phyloP scores from a whole-genome alignment of 2,329 filamentous ascomycete genomes.

The Fusarium euwallaceae region DNA sequence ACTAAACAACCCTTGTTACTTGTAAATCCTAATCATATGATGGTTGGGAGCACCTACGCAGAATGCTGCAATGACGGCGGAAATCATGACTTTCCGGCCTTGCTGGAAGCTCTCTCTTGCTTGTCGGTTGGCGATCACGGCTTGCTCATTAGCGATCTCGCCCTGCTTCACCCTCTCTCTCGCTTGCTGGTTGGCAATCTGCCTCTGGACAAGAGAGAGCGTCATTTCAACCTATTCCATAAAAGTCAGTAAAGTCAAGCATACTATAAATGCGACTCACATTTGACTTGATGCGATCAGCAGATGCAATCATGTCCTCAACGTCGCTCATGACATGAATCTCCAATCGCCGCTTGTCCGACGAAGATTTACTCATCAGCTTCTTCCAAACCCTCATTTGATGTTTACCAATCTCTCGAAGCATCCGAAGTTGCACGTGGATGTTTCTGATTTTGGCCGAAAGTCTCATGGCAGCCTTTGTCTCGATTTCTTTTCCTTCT shows the following conservation, averaged over 20 bases:
- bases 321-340: background rate
- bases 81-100: background rate
- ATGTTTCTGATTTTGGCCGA: background rate
- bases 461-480: background rate
- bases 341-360: background rate
- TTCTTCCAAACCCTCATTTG: background rate
- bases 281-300: background rate
- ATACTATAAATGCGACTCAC: background rate
- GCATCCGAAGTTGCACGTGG: background rate
- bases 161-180: background rate
- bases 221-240: background rate
- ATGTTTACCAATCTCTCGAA: background rate
- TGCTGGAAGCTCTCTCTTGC: background rate
- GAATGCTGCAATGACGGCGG: background rate
- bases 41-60: background rate
- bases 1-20: background rate
- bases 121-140: background rate
- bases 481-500: background rate
- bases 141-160: background rate
- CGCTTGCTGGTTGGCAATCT: background rate
- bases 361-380: background rate
- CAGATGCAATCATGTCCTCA: background rate
- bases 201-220: background rate
- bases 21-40: background rate
- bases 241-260: background rate